Percentiles rank a stretch among this genome's conserved stretches.
Evolutionary conservation across 1,284 basidiomycete species (phyloP).

Genomic region (Malassezia sympodialis): DNA sequence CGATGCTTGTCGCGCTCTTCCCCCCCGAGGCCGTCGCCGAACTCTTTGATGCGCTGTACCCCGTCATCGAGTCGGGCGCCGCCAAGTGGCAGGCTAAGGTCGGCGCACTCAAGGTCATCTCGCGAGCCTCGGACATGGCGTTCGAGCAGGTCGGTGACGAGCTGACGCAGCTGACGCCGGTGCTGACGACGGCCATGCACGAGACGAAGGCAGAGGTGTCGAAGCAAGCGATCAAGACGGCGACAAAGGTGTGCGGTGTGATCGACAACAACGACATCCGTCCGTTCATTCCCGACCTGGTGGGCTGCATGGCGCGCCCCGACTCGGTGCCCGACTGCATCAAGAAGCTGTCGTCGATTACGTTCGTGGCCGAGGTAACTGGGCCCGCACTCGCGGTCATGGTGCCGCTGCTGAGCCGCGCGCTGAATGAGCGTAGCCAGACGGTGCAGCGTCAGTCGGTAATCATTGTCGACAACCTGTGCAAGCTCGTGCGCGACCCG

Average conservation of each 20-base stretch:
- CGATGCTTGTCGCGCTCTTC: constrained; percentile 70
- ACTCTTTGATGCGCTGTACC: constrained; percentile 64
- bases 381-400: constrained; percentile 91
- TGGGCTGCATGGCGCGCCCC: constrained; percentile 77
- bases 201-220: constrained; percentile 94
- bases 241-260: constrained; percentile 80
- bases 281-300: constrained; percentile 78
- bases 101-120: constrained; percentile 65
- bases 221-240: constrained; percentile 77
- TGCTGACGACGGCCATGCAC: constrained; percentile 83
- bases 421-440: constrained; percentile 90
- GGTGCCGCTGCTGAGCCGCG: constrained; percentile 81
- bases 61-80: constrained; percentile 58
- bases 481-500: constrained; percentile 90
- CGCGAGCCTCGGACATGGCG: constrained; percentile 60
- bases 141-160: constrained; percentile 75
- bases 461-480: constrained; percentile 89
- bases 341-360: constrained; percentile 86
- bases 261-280: constrained; percentile 87
- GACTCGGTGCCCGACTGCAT: constrained; percentile 75
- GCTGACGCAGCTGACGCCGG: constrained; percentile 71
- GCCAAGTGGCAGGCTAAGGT: constrained; percentile 95
- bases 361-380: constrained; percentile 94
- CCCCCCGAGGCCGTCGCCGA: constrained; percentile 65
- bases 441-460: constrained; percentile 57